These are phyloP conservation scores for Rhizophagus prolifer DNA, from an alignment of 192 early-diverging fungal species.

Conservation along the genomic window DNA sequence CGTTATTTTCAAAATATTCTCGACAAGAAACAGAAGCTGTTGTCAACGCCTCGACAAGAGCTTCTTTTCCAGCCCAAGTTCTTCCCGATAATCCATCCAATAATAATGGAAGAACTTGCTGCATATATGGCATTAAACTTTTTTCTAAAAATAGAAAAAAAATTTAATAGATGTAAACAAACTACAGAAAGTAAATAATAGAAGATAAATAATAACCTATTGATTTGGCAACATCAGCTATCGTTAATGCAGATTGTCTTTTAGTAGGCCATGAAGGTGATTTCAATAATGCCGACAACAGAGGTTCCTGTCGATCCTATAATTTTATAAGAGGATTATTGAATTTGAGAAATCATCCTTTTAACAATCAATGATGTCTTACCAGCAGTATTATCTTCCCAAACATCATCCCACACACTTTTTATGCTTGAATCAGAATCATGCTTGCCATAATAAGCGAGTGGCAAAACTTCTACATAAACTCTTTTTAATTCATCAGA, in stretches of 20 bases:
- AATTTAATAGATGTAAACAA: background rate
- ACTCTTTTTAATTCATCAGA: constrained; percentile 56
- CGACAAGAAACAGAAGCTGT: constrained; percentile 55
- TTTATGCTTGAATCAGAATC: constrained; percentile 59
- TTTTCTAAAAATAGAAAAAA: background rate
- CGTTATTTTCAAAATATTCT: constrained; percentile 43
- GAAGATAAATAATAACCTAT: constrained; percentile 29
- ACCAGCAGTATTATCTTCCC: constrained; percentile 75
- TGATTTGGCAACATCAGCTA: constrained; percentile 62
- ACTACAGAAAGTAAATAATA: background rate
- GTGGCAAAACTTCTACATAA: constrained; percentile 61
- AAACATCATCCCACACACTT: constrained; percentile 68
- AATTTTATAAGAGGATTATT: background rate
- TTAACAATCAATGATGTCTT: background rate
- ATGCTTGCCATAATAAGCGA: constrained; percentile 68
- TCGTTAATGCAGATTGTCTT: constrained; percentile 65
- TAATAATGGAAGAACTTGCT: constrained; percentile 58
- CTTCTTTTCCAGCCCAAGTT: constrained; percentile 84
- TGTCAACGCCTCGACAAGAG: constrained; percentile 63
- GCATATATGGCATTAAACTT: constrained; percentile 46
- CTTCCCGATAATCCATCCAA: constrained; percentile 61
- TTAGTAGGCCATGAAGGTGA: constrained; percentile 78
- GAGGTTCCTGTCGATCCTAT: constrained; percentile 53
- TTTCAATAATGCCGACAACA: constrained; percentile 51
- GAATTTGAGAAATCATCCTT: background rate